Evolutionary conservation across 1,139 yeast species (phyloP), one percentile per base, ranked within the genome.

Genomic region (Yamadazyma taylorii): DNA sequence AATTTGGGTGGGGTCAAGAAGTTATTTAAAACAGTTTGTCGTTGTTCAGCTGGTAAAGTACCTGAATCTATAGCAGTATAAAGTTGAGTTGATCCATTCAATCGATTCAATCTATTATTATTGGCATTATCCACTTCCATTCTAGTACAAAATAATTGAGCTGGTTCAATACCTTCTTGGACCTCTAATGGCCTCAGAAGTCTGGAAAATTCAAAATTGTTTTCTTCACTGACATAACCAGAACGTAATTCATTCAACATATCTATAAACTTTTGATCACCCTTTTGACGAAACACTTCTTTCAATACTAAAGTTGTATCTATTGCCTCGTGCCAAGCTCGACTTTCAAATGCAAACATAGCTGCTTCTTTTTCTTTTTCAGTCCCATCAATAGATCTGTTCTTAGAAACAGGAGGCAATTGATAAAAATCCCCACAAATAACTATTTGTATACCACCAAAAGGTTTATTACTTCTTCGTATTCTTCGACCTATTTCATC

Each of bases 361-460:
- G 61, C 55, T 27, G 58, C 61, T 22, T 47, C 52, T 10, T 36
- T 48, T 19, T 48, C 49, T 8, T 37, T 40, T 23, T 52, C 56
- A 5, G 49, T 48, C 2, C 64, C 64, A 25, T 58, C 66, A 16
- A 49, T 46, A 33, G 45, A 39, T 7, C 50, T 41, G 16, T 51
- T 52, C 45, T 52, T 65, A 40, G 55, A 58, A 2, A 89, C 95
- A 0, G 97, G 97, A 0, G 97, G 97, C 30, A 89, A 65, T 56
- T 89, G 97, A 58, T 81, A 89, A 58, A 89, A 88, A 60, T 89
- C 97, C 3, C 97, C 97, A 57, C 94, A 84, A 31, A 86, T 75
- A 25, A 89, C 77, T 9, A 89, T 52, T 51, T 89, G 97, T 26
- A 89, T 84, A 0, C 96, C 97, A 12, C 97, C 97, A 67, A 89